These are phyloP conservation scores for Crithidia bombi DNA, from an alignment of 208 protist genomes.

Conservation along the genomic window DNA sequence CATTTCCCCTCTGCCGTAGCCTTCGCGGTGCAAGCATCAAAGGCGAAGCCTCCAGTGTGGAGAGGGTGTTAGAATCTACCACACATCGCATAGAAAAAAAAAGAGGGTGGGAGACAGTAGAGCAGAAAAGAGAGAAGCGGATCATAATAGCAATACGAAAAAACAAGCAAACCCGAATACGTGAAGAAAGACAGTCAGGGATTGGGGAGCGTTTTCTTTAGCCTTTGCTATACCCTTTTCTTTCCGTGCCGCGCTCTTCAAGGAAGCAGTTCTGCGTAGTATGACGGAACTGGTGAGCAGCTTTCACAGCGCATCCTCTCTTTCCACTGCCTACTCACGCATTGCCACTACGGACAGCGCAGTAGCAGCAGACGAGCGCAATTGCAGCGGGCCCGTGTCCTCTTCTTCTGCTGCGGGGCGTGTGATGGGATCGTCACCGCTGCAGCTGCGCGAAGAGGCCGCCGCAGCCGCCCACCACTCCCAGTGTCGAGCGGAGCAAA, in stretches of 20 bases:
- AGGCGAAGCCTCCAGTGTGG: too few species aligned
- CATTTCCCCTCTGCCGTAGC: too few species aligned
- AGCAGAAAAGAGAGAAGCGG: too few species aligned
- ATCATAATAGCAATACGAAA: too few species aligned
- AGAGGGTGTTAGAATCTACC: too few species aligned
- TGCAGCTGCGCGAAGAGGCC: constrained; percentile 24
- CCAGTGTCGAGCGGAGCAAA: background rate
- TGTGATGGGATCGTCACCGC: constrained; percentile 16
- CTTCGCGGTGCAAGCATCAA: too few species aligned
- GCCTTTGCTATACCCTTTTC: constrained; percentile 5
- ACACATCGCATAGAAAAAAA: too few species aligned
- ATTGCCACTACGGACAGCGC: background rate
- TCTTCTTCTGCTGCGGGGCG: constrained; percentile 1
- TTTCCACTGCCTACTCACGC: background rate
- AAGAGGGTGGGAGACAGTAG: too few species aligned
- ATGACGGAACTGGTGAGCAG: constrained; percentile 18
- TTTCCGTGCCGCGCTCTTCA: too few species aligned
- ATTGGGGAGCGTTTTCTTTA: background rate
- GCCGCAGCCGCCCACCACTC: constrained; percentile 7
- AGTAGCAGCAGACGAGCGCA: background rate
- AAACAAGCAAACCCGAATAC: too few species aligned
- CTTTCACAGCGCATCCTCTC: constrained; percentile 15
- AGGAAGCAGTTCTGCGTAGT: background rate
- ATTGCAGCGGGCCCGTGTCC: background rate
- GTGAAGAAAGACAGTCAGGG: background rate